Base-by-base conservation (phyloP, 1,139 yeast genomes). In the Spathaspora sp. region DNA sequence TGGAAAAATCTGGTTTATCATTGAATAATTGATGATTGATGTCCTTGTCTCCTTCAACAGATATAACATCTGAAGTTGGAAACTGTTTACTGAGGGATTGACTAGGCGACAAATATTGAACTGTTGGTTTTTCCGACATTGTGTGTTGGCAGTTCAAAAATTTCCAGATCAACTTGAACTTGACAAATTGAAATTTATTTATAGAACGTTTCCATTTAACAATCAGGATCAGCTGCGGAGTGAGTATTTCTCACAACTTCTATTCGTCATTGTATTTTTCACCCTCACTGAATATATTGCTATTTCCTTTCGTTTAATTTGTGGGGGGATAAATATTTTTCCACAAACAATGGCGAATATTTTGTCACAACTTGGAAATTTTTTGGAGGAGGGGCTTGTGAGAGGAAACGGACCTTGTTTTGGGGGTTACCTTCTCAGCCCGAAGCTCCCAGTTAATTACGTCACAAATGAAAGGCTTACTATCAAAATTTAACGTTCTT, bases 1-100 rank as follows among this genome's bases (percentile, higher is more conserved):
- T 36, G 3, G 67, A 57, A 38, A 69, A 53, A 42, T 58, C 61
- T 3, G 74, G 74, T 39, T 53, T 56, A 29, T 58, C 61, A 47
- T 58, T 57, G 41, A 56, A 59, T 29, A 59, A 43, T 29, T 31
- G 17, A 31, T 31, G 36, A 15, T 13, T 9, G 16, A 31, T 13
- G 4, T 31, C 36, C 36, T 31, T 31, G 9, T 13, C 18, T 15
- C 7, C 36, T 15, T 11, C 33, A 3, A 31, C 18, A 6, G 36
- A 31, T 4, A 11, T 11, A 13, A 31, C 36, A 7, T 13, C 36
- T 13, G 36, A 7, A 15, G 8, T 3, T 10, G n/a, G 36, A 8
- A 7, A 18, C 3, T 31, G 36, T 31, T 31, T 31, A 6, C 7
- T 8, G 8, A 31, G 13, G 36, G 47, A 38, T n/a, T 42, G 33